phyloP scores from a whole-genome alignment of 306 rosid species.

The Cotoneaster glaucophyllus region DNA sequence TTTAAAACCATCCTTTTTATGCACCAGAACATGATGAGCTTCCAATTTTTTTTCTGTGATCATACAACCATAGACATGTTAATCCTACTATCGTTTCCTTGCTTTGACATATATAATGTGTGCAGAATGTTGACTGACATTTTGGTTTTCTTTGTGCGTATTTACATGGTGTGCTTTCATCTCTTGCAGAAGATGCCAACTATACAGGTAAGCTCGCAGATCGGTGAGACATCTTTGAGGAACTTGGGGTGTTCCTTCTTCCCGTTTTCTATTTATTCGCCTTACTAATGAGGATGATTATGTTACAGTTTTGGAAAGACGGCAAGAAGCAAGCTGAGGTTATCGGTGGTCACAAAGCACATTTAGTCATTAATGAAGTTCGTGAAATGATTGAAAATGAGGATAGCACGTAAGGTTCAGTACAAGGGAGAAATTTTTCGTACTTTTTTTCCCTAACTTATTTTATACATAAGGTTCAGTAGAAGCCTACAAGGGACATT shows the following conservation, averaged over 20 bases:
- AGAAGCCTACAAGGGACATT: background rate
- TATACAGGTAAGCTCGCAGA: slow-evolving; percentile 59
- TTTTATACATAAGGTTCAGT: too few relatives aligned
- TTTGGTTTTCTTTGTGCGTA: slow-evolving; percentile 18
- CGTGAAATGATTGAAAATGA: slow-evolving; percentile 64
- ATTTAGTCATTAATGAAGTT: slow-evolving; percentile 61
- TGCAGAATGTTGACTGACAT: background rate
- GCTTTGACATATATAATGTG: slow-evolving; percentile 2
- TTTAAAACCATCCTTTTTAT: background rate
- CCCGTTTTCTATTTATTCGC: background rate
- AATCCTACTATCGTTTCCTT: slow-evolving; percentile 10
- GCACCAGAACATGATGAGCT: background rate
- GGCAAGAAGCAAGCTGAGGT: slow-evolving; percentile 69
- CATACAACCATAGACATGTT: background rate
- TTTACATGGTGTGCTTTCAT: slow-evolving; percentile 16
- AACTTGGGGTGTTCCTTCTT: background rate
- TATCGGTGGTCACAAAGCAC: slow-evolving; percentile 69
- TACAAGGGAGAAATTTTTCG: background rate
- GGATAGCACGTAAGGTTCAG: slow-evolving; percentile 19
- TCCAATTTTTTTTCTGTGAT: background rate
- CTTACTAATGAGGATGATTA: background rate
- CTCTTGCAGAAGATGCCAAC: slow-evolving; percentile 86
- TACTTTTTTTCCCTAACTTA: background rate
- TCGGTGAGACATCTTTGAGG: slow-evolving; percentile 1
- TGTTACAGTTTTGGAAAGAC: slow-evolving; percentile 76